phyloP scores from a whole-genome alignment of 2,329 filamentous ascomycete species.

The Phialophora verrucosa region DNA sequence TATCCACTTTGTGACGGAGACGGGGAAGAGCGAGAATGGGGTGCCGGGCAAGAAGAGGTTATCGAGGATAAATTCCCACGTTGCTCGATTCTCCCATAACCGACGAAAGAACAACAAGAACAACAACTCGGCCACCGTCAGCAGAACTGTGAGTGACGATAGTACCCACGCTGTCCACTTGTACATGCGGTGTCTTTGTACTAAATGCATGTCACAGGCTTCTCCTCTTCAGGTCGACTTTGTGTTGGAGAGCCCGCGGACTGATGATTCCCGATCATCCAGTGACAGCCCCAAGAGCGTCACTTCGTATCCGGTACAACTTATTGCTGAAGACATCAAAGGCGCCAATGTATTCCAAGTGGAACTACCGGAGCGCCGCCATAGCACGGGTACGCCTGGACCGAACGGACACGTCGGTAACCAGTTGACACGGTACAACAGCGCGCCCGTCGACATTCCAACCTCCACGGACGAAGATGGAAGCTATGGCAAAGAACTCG shows the following conservation, averaged over 20 bases:
- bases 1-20: slow-evolving; percentile 22
- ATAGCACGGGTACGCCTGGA: slow-evolving; percentile 2
- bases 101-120: slow-evolving; percentile 16
- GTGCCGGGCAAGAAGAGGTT: slow-evolving; percentile 16
- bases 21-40: slow-evolving; percentile 12
- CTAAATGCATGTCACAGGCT: background rate
- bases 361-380: slow-evolving; percentile 5
- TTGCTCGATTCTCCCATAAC: slow-evolving; percentile 20
- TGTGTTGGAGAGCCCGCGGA: slow-evolving; percentile 12
- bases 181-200: background rate
- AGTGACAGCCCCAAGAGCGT: slow-evolving; percentile 7
- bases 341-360: background rate
- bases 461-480: slow-evolving; percentile 2
- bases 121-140: slow-evolving; percentile 4
- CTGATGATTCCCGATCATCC: slow-evolving; percentile 4
- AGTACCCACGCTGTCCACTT: background rate
- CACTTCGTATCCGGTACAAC: background rate
- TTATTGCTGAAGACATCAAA: slow-evolving; percentile 3
- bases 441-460: background rate
- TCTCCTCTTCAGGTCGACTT: slow-evolving; percentile 18
- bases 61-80: slow-evolving; percentile 19
- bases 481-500: background rate
- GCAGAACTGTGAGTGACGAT: slow-evolving; percentile 11
- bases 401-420: background rate
- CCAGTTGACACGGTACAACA: slow-evolving; percentile 4